These are phyloP conservation scores for Hanseniaspora thailandica DNA, from an alignment of 805 yeast genomes.

Conservation along the genomic window DNA sequence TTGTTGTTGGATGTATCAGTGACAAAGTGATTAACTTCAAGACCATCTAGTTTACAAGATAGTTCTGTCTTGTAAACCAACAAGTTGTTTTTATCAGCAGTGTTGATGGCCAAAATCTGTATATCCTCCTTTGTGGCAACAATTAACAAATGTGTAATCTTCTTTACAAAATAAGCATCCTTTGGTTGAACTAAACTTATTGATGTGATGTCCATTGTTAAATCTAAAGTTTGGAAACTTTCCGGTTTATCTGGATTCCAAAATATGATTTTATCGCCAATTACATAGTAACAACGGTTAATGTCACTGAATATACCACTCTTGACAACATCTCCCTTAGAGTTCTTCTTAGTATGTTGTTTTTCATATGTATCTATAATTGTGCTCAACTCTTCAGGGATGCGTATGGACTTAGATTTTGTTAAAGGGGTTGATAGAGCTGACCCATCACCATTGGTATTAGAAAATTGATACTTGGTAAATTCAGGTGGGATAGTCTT, in stretches of 20 bases:
- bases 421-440: slow-evolving; percentile 64
- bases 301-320: slow-evolving; percentile 76
- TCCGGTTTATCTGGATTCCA: slow-evolving; percentile 65
- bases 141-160: slow-evolving; percentile 59
- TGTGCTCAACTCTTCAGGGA: slow-evolving; percentile 72
- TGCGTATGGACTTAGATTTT: slow-evolving; percentile 50
- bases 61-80: slow-evolving; percentile 74
- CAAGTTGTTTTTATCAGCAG: slow-evolving; percentile 34
- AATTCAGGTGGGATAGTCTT: slow-evolving; percentile 38
- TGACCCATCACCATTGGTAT: slow-evolving; percentile 34
- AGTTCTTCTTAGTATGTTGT: slow-evolving; percentile 42
- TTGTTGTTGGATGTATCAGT: slow-evolving; percentile 57
- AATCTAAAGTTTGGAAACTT: slow-evolving; percentile 73
- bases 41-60: slow-evolving; percentile 67
- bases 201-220: slow-evolving; percentile 56
- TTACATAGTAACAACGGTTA: slow-evolving; percentile 72
- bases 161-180: slow-evolving; percentile 63
- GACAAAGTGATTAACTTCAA: slow-evolving; percentile 53
- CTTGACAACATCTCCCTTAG: slow-evolving; percentile 19
- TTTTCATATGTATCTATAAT: slow-evolving; percentile 46
- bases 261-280: slow-evolving; percentile 66
- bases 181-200: slow-evolving; percentile 75
- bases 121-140: slow-evolving; percentile 73
- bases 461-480: slow-evolving; percentile 55
- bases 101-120: slow-evolving; percentile 58